Evolutionary conservation across 2,329 filamentous ascomycete species (phyloP), one percentile per base, ranked within the genome.

Genomic region (Stachybotrys elegans): DNA sequence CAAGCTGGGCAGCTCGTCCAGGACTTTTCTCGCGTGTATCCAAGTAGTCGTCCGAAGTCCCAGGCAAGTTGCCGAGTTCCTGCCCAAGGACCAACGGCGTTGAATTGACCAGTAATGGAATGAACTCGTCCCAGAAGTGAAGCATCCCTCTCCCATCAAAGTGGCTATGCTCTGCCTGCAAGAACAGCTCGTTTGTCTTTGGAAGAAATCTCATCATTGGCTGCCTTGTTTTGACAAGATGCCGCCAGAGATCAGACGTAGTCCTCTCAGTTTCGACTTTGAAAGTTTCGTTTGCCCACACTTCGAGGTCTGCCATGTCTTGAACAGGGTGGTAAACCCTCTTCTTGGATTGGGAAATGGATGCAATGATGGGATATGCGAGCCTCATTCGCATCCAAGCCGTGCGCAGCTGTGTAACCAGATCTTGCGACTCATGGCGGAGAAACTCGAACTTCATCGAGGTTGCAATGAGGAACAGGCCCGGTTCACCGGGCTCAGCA

Each of bases 341-440:
- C 20, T 42, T 36, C 2, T 37, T 23, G n/a, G 31, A 14, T 13
- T 45, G 43, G 16, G 43, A 37, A 27, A 45, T 32, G 20, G 43
- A 22, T 5, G 31, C 43, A 20, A 45, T 42, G 38, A 42, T 42
- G 16, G 43, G 43, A 32, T 42, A 45, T 27, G 29, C 32, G 23
- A 36, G 34, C 38, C 43, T 45, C 38, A 42, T 45, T 23, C 38
- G 39, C 12, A 42, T 45, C 43, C 43, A 45, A 5, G 43, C 43
- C 22, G 42, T 41, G 22, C 43, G 43, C 16, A 45, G 31, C 36
- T 35, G 22, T 22, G 16, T 36, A 22, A 29, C 17, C n/a, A 38
- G 16, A 5, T 39, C 23, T 8, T 29, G 22, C 12, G 38, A n/a
- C 4, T 11, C 39, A 27, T 42, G 19, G n/a, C 31, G 22, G 11